Evolutionary conservation across 2,329 filamentous ascomycete genomes (phyloP), one percentile per base, ranked within the genome.

Genomic region (Fusarium redolens): DNA sequence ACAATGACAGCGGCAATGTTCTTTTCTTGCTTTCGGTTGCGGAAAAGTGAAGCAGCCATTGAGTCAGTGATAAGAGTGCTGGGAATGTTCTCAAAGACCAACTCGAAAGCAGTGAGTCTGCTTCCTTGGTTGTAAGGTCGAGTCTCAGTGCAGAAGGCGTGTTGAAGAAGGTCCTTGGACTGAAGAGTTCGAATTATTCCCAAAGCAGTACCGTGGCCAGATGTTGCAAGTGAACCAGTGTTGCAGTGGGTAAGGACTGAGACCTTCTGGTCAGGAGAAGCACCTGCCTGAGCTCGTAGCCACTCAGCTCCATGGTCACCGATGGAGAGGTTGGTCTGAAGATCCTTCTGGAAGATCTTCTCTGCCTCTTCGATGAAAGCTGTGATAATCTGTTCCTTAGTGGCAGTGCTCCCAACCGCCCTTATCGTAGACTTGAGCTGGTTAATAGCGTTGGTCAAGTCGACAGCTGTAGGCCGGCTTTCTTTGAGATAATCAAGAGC

Each of bases 231-330:
- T 25, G 96, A 98, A 33, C 96, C 96, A 28, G 96, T 99, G 82
- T 99, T 99, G 87, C 96, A 99, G 83, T 99, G 97, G 15, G 96
- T 99, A 74, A 99, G 84, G 47, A 99, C 92, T n/a, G 93, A 94
- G 52, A 97, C 76, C 61, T 81, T 74, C 80, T 86, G 78, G 72
- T 87, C 81, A 71, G 83, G 54, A 44, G 86, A 80, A 79, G 87
- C 82, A 74, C 82, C 80, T 25, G 82, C 85, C 78, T 93, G 90
- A 44, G 87, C 83, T 63, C 90, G 83, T 38, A 99, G 91, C 93
- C 96, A 99, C 72, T 91, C 87, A 0, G 95, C 93, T 43, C 96
- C 96, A 80, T 93, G 86, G 66, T 90, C 87, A 55, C 96, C 96
- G 80, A 99, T 98, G 31, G 89, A 88, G 72, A 93, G 87, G 81